Conservation (phyloP, 2,329 filamentous ascomycete genomes). For the Aspergillus intermedius region DNA sequence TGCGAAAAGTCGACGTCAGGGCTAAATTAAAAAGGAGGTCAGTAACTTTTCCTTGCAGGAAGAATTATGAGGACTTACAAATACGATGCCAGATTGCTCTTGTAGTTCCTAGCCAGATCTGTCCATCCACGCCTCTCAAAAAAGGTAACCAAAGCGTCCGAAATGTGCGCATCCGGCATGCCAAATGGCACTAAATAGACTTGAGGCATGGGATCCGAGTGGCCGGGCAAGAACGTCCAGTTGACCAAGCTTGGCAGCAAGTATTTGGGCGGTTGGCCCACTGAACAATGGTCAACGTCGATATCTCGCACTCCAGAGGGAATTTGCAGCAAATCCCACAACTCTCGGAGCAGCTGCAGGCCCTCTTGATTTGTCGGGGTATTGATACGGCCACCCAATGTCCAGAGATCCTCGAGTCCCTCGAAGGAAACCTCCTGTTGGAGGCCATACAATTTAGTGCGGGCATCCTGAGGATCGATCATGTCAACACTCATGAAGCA, state of each 20-base stretch:
- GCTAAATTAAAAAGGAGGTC: background rate
- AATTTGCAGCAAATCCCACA: constrained; percentile 10
- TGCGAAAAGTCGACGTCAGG: constrained; percentile 2
- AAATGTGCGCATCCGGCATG: constrained; percentile 7
- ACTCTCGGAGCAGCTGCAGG: constrained; percentile 6
- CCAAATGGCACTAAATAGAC: constrained; percentile 13
- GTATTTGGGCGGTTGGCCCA: constrained; percentile 2
- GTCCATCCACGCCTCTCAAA: constrained; percentile 7
- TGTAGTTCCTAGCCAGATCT: constrained; percentile 7
- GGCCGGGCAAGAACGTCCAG: constrained; percentile 8
- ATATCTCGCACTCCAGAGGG: background rate
- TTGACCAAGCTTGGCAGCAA: constrained; percentile 10
- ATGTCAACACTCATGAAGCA: constrained; percentile 4
- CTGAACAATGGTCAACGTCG: background rate
- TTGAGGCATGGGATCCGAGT: constrained; percentile 10
- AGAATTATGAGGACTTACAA: constrained; percentile 6
- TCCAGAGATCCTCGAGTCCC: constrained; percentile 9
- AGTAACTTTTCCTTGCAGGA: background rate
- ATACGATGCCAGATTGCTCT: constrained; percentile 7
- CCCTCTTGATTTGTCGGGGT: constrained; percentile 3
- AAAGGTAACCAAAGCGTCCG: constrained; percentile 9
- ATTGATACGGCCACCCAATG: constrained; percentile 5
- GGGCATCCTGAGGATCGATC: constrained; percentile 6
- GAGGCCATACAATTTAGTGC: constrained; percentile 11
- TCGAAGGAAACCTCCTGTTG: constrained; percentile 7